phyloP scores from a whole-genome alignment of 2,329 filamentous ascomycete species.

The Cladosporium sphaerospermum region DNA sequence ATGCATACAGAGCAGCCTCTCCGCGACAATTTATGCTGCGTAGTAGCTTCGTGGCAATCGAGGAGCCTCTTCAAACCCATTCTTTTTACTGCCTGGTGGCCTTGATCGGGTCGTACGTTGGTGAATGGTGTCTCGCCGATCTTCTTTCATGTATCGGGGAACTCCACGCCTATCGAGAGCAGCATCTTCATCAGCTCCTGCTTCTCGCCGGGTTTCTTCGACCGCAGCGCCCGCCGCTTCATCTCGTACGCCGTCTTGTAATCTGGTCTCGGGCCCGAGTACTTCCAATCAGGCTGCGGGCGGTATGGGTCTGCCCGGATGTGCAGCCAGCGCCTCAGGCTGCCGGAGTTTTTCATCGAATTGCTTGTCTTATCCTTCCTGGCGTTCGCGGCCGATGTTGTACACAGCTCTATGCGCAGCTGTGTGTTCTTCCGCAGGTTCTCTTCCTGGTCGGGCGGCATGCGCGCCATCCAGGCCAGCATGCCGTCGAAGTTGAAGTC shows the following conservation, averaged over 20 bases:
- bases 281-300: slow-evolving; percentile 27
- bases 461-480: slow-evolving; percentile 24
- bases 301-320: slow-evolving; percentile 24
- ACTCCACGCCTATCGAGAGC: slow-evolving; percentile 18
- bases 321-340: slow-evolving; percentile 26
- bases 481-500: slow-evolving; percentile 29
- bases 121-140: background rate
- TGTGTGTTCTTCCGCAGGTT: slow-evolving; percentile 25
- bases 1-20: too few species aligned
- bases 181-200: slow-evolving; percentile 24
- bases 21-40: too few species aligned
- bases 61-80: too few species aligned
- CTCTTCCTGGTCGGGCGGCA: slow-evolving; percentile 23
- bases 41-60: too few species aligned
- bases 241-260: slow-evolving; percentile 25
- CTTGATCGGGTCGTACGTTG: too few species aligned
- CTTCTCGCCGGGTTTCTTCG: slow-evolving; percentile 24
- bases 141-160: background rate
- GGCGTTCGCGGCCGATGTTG: slow-evolving; percentile 12
- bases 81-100: too few species aligned
- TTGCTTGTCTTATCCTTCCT: slow-evolving; percentile 14
- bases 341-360: slow-evolving; percentile 14
- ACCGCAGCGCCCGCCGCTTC: slow-evolving; percentile 24
- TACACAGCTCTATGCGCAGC: slow-evolving; percentile 23
- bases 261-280: slow-evolving; percentile 21